phyloP scores from a whole-genome alignment of 768 basidiomycete genomes.

The Podaxis sp. region DNA sequence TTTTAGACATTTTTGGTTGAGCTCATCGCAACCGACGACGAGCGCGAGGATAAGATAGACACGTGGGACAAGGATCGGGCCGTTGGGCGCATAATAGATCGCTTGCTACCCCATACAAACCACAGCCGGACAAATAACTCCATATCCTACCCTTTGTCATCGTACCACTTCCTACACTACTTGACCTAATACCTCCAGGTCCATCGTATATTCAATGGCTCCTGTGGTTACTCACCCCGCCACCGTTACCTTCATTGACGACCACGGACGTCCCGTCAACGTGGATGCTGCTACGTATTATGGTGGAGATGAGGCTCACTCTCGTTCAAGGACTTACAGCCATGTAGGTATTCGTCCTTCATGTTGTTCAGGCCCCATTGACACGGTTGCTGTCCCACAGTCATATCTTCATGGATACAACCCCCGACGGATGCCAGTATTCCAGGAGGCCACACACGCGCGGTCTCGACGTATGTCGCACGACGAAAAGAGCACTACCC shows the following conservation, averaged over 20 bases:
- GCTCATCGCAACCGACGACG: constrained; percentile 3
- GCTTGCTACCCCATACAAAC: neutral
- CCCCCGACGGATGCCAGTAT: constrained; percentile 67
- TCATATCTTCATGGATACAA: constrained; percentile 72
- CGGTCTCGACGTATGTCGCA: constrained; percentile 85
- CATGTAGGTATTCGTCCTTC: constrained; percentile 49
- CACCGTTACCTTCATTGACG: constrained; percentile 66
- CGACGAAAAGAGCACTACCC: constrained; percentile 83
- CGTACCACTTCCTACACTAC: constrained; percentile 1
- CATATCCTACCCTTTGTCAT: constrained; percentile 4
- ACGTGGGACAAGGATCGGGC: constrained; percentile 12
- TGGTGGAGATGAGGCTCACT: constrained; percentile 73
- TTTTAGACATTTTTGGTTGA: neutral
- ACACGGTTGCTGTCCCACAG: constrained; percentile 40
- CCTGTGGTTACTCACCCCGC: constrained; percentile 65
- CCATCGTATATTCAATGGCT: constrained; percentile 45
- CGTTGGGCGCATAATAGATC: constrained; percentile 1
- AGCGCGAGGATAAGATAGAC: neutral
- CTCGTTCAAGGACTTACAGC: constrained; percentile 86
- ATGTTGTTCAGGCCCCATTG: constrained; percentile 17
- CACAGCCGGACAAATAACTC: constrained; percentile 6
- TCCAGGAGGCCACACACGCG: constrained; percentile 75
- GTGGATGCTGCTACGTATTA: constrained; percentile 82
- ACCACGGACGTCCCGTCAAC: constrained; percentile 49
- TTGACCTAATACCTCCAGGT: neutral